These are phyloP conservation scores for Suhomyces kilbournensis DNA, from an alignment of 805 yeast genomes.

Conservation along the genomic window DNA sequence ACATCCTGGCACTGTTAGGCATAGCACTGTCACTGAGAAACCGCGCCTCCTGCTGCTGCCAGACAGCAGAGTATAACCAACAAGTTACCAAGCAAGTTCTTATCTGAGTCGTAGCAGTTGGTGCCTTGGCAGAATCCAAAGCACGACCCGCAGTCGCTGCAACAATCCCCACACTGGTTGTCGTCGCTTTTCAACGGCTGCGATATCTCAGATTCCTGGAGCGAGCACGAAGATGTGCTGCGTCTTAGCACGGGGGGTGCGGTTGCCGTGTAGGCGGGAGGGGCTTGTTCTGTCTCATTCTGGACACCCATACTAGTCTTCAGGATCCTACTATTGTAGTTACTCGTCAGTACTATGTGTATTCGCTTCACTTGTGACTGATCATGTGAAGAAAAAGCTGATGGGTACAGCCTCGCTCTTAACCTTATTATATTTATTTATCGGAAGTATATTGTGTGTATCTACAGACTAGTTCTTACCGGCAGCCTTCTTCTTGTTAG, in stretches of 20 bases:
- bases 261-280: constrained; percentile 9
- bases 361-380: neutral
- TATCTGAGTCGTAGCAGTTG: constrained; percentile 11
- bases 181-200: constrained; percentile 7
- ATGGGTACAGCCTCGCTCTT: neutral
- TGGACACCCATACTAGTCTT: neutral
- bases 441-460: neutral
- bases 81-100: constrained; percentile 5
- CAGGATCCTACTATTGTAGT: neutral
- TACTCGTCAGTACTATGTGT: neutral
- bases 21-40: neutral
- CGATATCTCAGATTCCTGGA: constrained; percentile 14
- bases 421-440: neutral
- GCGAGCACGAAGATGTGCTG: constrained; percentile 5
- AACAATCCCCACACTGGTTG: constrained; percentile 13
- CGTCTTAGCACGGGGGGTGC: constrained; percentile 5
- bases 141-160: constrained; percentile 11
- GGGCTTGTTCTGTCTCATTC: neutral
- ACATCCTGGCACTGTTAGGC: neutral
- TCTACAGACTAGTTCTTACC: constrained; percentile 3
- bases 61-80: constrained; percentile 5
- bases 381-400: neutral
- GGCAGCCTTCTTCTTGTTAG: constrained; percentile 53
- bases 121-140: constrained; percentile 9
- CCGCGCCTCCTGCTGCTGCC: neutral